phyloP scores from a whole-genome alignment of 2,329 filamentous ascomycete species.

The Colletotrichum sp. region DNA sequence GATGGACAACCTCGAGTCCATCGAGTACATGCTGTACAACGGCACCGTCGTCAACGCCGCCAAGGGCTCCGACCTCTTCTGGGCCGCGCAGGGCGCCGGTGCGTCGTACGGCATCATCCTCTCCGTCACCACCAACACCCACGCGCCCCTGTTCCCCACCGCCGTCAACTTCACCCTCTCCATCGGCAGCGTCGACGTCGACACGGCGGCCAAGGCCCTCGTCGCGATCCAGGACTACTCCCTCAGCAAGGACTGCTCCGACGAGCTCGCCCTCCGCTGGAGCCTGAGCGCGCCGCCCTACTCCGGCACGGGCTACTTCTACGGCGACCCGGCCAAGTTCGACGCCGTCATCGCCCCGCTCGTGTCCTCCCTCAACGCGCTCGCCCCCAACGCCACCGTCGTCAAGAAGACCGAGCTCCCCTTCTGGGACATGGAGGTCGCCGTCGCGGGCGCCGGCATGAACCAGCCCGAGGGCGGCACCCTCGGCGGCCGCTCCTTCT shows the following conservation, averaged over 20 bases:
- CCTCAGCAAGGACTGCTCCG: conserved; percentile 14
- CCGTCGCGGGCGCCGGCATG: conserved; percentile 18
- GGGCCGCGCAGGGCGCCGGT: conserved; percentile 22
- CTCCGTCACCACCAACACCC: conserved; percentile 19
- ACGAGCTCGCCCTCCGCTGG: conserved; percentile 21
- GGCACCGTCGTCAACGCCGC: conserved; percentile 18
- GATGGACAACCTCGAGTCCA: conserved; percentile 18
- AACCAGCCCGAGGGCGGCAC: conserved; percentile 14
- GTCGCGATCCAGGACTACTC: conserved; percentile 17
- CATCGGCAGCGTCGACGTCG: not conserved
- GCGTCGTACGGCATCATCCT: conserved; percentile 18
- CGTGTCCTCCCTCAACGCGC: not conserved
- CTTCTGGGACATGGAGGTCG: conserved; percentile 22
- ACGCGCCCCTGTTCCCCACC: conserved; percentile 10
- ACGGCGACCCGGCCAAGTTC: conserved; percentile 16
- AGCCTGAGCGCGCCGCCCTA: not conserved
- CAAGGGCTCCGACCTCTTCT: conserved; percentile 19
- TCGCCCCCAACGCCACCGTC: conserved; percentile 4
- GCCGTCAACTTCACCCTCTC: conserved; percentile 18
- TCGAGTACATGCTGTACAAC: conserved; percentile 23
- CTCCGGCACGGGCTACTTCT: conserved; percentile 17
- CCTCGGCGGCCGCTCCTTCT: conserved; percentile 15
- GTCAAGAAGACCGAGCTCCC: conserved; percentile 9
- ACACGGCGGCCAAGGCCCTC: conserved; percentile 4
- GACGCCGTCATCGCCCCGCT: conserved; percentile 12